These are phyloP conservation scores for Mucor saturninus DNA, from an alignment of 371 early-diverging fungal genomes.

Conservation along the genomic window DNA sequence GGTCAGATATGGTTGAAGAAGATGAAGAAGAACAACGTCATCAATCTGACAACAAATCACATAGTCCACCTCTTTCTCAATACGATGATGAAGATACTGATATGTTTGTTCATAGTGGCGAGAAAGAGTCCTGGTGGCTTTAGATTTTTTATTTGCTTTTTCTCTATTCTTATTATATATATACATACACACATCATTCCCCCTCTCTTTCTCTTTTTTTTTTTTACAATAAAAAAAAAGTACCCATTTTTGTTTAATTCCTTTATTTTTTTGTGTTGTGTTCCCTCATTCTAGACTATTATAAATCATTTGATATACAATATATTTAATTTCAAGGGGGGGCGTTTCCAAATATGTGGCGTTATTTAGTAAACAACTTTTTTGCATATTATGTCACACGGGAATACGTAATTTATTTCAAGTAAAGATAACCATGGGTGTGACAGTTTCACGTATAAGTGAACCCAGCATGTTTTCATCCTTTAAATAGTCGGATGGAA, in stretches of 20 bases:
- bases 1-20: slow-evolving; percentile 55
- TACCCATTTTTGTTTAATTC: no score
- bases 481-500: slow-evolving; percentile 73
- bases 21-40: slow-evolving; percentile 26
- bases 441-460: slow-evolving; percentile 52
- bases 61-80: slow-evolving; percentile 9
- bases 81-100: slow-evolving; percentile 43
- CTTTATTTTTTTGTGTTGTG: not conserved
- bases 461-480: slow-evolving; percentile 71
- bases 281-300: not conserved
- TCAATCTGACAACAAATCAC: slow-evolving; percentile 14
- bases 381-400: not conserved
- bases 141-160: slow-evolving; percentile 13
- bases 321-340: not conserved
- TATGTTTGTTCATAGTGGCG: slow-evolving; percentile 48
- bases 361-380: not conserved
- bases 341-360: slow-evolving; percentile 3
- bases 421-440: slow-evolving; percentile 60
- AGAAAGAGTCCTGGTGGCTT: slow-evolving; percentile 57
- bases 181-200: slow-evolving; percentile 12
- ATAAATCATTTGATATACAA: not conserved
- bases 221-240: not conserved
- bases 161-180: slow-evolving; percentile 3
- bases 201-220: not conserved
- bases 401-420: not conserved